Conservation (phyloP, 164 flowering plant genomes). For the Annona squamosa region DNA sequence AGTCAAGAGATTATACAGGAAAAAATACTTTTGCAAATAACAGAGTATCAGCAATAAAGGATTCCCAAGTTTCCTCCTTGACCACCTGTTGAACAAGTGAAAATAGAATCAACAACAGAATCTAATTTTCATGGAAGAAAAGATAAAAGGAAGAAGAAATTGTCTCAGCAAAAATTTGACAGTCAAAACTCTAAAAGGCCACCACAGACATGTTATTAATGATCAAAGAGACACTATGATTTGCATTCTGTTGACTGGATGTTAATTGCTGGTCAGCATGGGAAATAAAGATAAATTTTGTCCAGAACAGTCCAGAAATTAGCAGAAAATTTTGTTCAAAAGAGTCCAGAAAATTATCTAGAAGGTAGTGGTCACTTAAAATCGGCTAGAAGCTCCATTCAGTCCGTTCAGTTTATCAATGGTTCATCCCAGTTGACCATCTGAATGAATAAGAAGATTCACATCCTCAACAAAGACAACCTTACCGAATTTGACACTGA, state of each 20-base stretch:
- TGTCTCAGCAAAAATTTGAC: too few species aligned
- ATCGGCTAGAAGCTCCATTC: not conserved
- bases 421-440: not conserved
- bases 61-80: conserved; percentile 85
- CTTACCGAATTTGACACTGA: not conserved
- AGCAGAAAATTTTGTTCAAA: too few species aligned
- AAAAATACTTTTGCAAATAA: conserved; percentile 62
- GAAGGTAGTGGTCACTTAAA: too few species aligned
- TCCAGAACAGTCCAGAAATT: too few species aligned
- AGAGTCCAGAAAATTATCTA: too few species aligned
- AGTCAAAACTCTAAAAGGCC: too few species aligned
- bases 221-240: too few species aligned
- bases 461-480: not conserved
- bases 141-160: too few species aligned
- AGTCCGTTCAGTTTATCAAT: not conserved
- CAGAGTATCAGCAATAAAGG: conserved; percentile 53
- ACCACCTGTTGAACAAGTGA: conserved; percentile 38
- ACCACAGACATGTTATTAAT: too few species aligned
- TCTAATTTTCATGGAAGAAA: not conserved
- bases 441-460: not conserved
- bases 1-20: not conserved
- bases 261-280: too few species aligned
- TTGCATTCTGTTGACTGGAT: too few species aligned
- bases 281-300: too few species aligned
- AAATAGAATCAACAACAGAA: not conserved